Base-by-base conservation (phyloP, 2,329 filamentous ascomycete species). In the Aspergillaceae sp. region DNA sequence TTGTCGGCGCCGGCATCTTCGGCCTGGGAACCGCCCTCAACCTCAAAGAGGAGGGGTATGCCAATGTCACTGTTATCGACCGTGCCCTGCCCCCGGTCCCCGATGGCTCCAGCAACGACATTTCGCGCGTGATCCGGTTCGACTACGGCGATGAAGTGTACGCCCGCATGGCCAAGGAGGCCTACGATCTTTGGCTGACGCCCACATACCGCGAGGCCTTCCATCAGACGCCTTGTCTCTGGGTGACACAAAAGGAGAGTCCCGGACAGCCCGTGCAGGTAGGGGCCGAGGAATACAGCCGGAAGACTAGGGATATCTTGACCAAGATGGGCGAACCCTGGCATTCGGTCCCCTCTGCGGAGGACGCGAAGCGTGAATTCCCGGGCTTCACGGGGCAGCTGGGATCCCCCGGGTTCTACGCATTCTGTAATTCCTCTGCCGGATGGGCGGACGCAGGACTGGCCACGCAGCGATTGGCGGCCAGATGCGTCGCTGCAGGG, bases 131-230 rank as follows among this genome's bases (percentile, higher is more conserved):
- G 1, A 66, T 70, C 19, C 58, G 67, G 3, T 63, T 63, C 42
- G 61, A 95, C 72, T 96, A 96, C 60, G 82, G 84, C 2, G 82
- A 90, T 57, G 70, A 78, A 0, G 74, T 82, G 26, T 95, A 95
- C 66, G 79, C 87, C 2, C 67, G 73, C 8, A 78, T 95, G 35
- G 86, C 81, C 11, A 74, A 78, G 34, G 73, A 80, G 42, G 87
- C 87, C 1, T 84, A 85, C 59, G 66, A 72, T 84, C 86, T 80
- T 81, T 49, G 72, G 72, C 48, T 75, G 76, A 59, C 66, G 64
- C 54, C 78, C 71, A 51, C 54, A 4, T 46, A 56, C 40, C 44
- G 45, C 1, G 50, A 56, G 29, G 53, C 53, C 37, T 60, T 58
- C 46, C 54, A 60, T 38, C 48, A 53, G 10, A 54, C 57, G 0